phyloP scores from a whole-genome alignment of 805 yeast genomes.

The Yarrowia divulgata region DNA sequence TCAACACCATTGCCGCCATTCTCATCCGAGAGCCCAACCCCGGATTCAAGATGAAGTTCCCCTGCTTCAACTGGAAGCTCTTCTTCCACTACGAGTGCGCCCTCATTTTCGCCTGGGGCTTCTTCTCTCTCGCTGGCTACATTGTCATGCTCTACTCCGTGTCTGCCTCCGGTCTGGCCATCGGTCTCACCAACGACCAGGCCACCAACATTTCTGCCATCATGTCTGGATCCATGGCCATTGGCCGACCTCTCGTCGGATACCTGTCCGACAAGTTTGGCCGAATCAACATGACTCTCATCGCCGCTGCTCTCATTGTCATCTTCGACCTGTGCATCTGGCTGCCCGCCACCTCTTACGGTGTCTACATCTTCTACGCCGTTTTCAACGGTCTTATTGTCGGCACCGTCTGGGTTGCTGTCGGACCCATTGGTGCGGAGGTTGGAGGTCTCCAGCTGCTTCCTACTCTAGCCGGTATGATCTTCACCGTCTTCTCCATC shows the following conservation, averaged over 20 bases:
- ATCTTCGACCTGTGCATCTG: slow-evolving; percentile 45
- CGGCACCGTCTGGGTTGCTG: slow-evolving; percentile 44
- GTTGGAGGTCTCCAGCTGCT: slow-evolving; percentile 39
- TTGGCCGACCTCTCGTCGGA: slow-evolving; percentile 61
- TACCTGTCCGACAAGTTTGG: slow-evolving; percentile 58
- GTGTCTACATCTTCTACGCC: slow-evolving; percentile 46
- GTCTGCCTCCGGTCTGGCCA: slow-evolving; percentile 45
- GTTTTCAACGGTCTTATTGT: slow-evolving; percentile 52
- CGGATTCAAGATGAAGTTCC: slow-evolving; percentile 37
- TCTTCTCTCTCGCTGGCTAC: slow-evolving; percentile 31
- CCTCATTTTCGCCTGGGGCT: slow-evolving; percentile 38
- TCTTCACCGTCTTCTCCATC: slow-evolving; percentile 32
- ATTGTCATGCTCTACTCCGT: slow-evolving; percentile 46
- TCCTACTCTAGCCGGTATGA: slow-evolving; percentile 35
- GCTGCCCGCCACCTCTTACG: slow-evolving; percentile 42
- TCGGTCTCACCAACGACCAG: slow-evolving; percentile 43
- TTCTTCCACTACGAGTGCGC: slow-evolving; percentile 39
- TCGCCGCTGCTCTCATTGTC: slow-evolving; percentile 49
- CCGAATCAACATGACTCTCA: slow-evolving; percentile 52
- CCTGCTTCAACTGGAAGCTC: slow-evolving; percentile 35
- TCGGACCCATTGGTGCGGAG: slow-evolving; percentile 38
- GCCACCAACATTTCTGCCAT: slow-evolving; percentile 48
- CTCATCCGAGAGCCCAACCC: slow-evolving; percentile 39
- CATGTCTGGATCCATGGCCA: slow-evolving; percentile 50
- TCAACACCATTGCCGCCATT: slow-evolving; percentile 19